Base-by-base conservation (phyloP, 2,329 filamentous ascomycete genomes). In the Albifimbria verrucaria region DNA sequence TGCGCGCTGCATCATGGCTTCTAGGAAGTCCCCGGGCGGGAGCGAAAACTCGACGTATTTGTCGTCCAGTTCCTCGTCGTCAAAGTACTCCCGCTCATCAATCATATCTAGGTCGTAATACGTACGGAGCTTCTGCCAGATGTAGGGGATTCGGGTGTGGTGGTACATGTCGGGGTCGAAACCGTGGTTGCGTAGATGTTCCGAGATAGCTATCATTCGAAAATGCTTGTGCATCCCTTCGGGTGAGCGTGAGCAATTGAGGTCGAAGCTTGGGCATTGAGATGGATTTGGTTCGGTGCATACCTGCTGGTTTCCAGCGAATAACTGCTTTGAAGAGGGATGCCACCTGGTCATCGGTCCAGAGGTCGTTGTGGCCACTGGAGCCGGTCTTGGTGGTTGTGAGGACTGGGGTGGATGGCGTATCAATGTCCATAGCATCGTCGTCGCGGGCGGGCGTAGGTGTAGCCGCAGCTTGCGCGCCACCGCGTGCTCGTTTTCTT, bases 281-380 rank as follows among this genome's bases (percentile, higher is more conserved):
- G 22, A 49, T 17, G 48, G 32, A 17, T 12, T 18, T n/a, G n/a
- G n/a, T n/a, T n/a, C n/a, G n/a, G n/a, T n/a, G 57, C 67, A 59
- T 67, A 90, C 92, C 93, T 41, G 93, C 93, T n/a, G 94, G 94
- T 68, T 99, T 99, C 88, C 90, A 96, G 66, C 87, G 83, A 59
- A 97, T 92, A 60, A 97, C 88, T 50, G 87, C 91, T 68, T 97
- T 97, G 74, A 96, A 91, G 1, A 99, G 79, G 41, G 91, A 92
- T 1, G 90, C 92, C 60, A 96, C 88, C 71, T 99, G 94, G 65
- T 97, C 93, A 64, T 96, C 92, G 4, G 92, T 97, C 94, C 94
- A 99, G 23, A 87, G 83, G 59, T 93, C 90, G 52, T 84, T 82
- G 48, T 55, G 62, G 11, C 61, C 58, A 5, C 62, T 59, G 11